Evolutionary conservation across 352 stramenopile genomes (phyloP), one percentile per base, ranked within the genome.

Genomic region (Phytophthora pistaciae): DNA sequence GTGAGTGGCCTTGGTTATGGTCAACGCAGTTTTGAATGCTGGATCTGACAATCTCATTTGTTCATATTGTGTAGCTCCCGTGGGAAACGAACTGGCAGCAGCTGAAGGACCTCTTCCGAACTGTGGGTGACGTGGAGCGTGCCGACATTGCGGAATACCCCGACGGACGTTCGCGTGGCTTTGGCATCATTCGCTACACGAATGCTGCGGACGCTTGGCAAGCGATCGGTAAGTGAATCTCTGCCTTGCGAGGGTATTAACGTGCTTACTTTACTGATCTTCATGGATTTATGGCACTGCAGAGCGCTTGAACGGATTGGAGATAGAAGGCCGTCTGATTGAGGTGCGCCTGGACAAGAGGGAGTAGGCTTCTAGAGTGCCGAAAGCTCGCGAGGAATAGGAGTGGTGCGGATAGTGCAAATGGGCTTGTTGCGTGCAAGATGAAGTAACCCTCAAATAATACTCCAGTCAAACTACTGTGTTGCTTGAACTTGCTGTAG

Each of bases 1-100:
- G 88, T 96, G 70, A 67, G 85, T 77, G 42, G 0, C 7, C 31
- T 69, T 23, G 0, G 31, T 46, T 9, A 4, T n/a, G 36, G 13
- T 18, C 11, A 18, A 18, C 64, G 18, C 31, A 7, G 10, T 62
- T 60, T 44, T 8, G 9, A 20, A 52, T 44, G 10, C 27, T 48
- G 16, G 10, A 59, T 25, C 36, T 68, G 29, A 64, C 53, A 56
- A 38, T 1, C n/a, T 69, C 29, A 40, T 53, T 63, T 55, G 16
- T 29, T 14, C 59, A 48, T 21, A n/a, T 21, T 49, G 20, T 72
- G 18, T 64, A 95, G 88, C 49, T 95, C 21, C 85, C 86, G 7
- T 91, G 75, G 71, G 80, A 90, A 44, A 89, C 82, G 11, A 89
- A 80, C 33, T 92, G 82, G 85, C 79, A 92, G 70, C 76, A 85